Evolutionary conservation across 2,329 filamentous ascomycete species (phyloP), one percentile per base, ranked within the genome.

Genomic region (Fusarium concolor): DNA sequence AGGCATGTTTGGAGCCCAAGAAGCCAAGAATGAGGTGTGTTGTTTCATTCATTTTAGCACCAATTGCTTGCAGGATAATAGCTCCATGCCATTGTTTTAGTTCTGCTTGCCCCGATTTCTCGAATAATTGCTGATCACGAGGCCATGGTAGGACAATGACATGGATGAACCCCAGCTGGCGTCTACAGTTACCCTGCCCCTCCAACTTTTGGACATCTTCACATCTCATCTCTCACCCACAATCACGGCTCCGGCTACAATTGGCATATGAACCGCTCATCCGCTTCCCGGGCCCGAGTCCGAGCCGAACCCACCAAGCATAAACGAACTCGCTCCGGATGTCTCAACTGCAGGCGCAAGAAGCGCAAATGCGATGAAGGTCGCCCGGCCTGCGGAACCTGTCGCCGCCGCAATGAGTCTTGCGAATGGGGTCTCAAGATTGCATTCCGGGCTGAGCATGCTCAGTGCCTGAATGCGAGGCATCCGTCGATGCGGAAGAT

Each of bases 391-490:
- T 80, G 79, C 42, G 76, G 77, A 15, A 76, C 76, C 3, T 80
- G 78, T 63, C 61, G 70, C 12, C 74, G 77, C 11, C 72, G 75
- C 5, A 68, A 68, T 26, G 76, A 79, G 49, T 46, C 46, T 1
- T 80, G 79, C 41, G 74, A 78, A 75, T 80, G 79, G 79, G 78
- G 79, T 2, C 67, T 80, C 62, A 79, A 76, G 72, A 71, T 80
- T 29, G 78, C 72, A 6, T 80, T 80, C 50, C 77, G 78, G 29
- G 71, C 73, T 4, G 78, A 80, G 58, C 78, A 80, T 46, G 78
- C 77, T 2, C 76, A 76, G 53, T 69, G 71, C n/a, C 63, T 80
- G 31, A 70, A 72, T 44, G 63, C 70, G 8, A 59, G 62, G 18
- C 78, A 80, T 46, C 78, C 78, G 2, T 79, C 77, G 11, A 79